These are phyloP conservation scores for Incumbomyces delicatus DNA, from an alignment of 2,329 filamentous ascomycete species.

Conservation along the genomic window DNA sequence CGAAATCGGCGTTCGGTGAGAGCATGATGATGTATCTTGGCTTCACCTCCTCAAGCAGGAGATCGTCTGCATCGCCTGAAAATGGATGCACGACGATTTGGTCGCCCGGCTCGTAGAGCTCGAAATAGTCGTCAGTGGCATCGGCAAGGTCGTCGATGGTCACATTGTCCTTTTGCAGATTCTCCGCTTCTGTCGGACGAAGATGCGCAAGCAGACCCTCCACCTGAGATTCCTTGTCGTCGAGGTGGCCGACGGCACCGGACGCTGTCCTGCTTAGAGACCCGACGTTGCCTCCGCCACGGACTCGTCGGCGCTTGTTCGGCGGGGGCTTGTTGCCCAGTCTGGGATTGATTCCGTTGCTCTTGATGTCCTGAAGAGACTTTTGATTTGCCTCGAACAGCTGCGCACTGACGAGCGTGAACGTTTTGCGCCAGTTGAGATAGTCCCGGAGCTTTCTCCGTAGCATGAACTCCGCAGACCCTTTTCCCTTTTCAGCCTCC, in stretches of 20 bases:
- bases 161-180: conserved; percentile 65
- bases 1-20: conserved; percentile 89
- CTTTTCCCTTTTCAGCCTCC: conserved; percentile 46
- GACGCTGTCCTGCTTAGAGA: conserved; percentile 54
- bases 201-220: conserved; percentile 74
- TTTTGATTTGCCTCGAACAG: conserved; percentile 74
- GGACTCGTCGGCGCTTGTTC: conserved; percentile 76
- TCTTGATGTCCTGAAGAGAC: conserved; percentile 57
- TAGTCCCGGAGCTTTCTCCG: conserved; percentile 77
- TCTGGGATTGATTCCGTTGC: conserved; percentile 39
- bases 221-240: conserved; percentile 75
- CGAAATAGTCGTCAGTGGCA: conserved; percentile 66
- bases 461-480: conserved; percentile 83
- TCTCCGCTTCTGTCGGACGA: conserved; percentile 67
- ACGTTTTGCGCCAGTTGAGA: conserved; percentile 80
- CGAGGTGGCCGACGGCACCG: conserved; percentile 52
- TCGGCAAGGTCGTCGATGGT: conserved; percentile 71
- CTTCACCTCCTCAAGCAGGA: conserved; percentile 87
- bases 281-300: conserved; percentile 62
- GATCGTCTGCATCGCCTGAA: conserved; percentile 90
- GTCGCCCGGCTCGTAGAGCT: conserved; percentile 84
- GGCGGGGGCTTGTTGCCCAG: conserved; percentile 49
- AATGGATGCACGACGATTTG: conserved; percentile 85
- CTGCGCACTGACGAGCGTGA: conserved; percentile 69
- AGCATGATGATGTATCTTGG: conserved; percentile 98